Percentiles rank a stretch among this genome's conserved stretches.
These are phyloP conservation scores for Lachnellula arida DNA, from an alignment of 2,329 filamentous ascomycete genomes.

Conservation along the genomic window DNA sequence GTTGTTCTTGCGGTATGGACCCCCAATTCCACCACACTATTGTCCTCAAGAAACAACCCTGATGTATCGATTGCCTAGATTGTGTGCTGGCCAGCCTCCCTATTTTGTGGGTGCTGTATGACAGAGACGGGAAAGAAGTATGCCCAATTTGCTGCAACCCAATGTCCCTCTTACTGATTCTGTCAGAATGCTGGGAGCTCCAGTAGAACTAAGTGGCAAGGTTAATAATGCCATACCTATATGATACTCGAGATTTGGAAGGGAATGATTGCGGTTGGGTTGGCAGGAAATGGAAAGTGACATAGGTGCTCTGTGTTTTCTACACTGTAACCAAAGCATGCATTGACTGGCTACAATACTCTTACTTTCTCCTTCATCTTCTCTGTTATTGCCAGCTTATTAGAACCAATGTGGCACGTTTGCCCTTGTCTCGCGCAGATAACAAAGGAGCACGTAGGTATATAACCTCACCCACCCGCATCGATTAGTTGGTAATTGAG, in stretches of 20 bases:
- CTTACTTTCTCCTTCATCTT: too few relatives aligned
- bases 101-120: constrained; percentile 52
- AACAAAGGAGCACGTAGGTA: too few relatives aligned
- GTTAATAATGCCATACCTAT: constrained; percentile 47
- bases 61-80: constrained; percentile 29
- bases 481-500: too few relatives aligned
- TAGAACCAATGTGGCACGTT: too few relatives aligned
- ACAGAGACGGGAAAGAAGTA: constrained; percentile 51
- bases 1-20: constrained; percentile 45
- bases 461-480: too few relatives aligned
- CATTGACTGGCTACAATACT: too few relatives aligned
- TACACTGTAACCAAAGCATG: too few relatives aligned
- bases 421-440: too few relatives aligned
- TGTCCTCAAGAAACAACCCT: neutral
- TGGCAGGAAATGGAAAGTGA: too few relatives aligned
- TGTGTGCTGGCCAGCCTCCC: constrained; percentile 49
- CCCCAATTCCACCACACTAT: neutral
- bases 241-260: constrained; percentile 19
- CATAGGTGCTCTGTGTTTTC: too few relatives aligned
- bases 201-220: constrained; percentile 46
- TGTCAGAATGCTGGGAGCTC: constrained; percentile 44
- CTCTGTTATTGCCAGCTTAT: too few relatives aligned
- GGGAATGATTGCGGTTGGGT: too few relatives aligned
- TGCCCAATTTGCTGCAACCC: constrained; percentile 16
- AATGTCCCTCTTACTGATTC: neutral